Base-by-base conservation (phyloP, 1,284 basidiomycete genomes). In the Wallemia mellicola region DNA sequence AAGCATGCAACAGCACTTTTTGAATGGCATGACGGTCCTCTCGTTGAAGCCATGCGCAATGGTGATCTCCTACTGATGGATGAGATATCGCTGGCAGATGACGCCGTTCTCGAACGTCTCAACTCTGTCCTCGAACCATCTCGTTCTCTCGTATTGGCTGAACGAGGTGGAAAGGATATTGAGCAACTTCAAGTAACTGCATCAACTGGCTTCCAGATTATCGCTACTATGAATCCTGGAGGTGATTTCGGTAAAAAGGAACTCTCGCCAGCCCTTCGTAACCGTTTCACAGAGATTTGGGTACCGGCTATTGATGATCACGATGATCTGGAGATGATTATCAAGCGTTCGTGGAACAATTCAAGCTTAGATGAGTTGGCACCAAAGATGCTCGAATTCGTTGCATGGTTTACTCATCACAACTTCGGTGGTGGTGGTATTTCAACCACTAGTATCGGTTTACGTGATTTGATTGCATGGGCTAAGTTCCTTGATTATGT, bases 241-340 rank as follows among this genome's bases (percentile, higher is more conserved):
- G 94, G 94, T 32, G 94, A 99, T 68, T 98, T 94, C 66, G 94
- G 94, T 38, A 99, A 99, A 74, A 98, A 98, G 69, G 94, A 99
- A 68, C 75, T 99, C 2, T 96, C 91, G 0, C 92, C 92, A 27
- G 94, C 94, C 0, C 74, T 99, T 56, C 79, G 94, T 26, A 99
- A 99, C 71, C 81, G 94, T 17, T 99, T 99, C 72, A 99, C 94
- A 11, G 94, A 99, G 68, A 94, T 99, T 54, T 99, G 91, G 91
- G 94, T 99, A 0, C 92, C 94, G 1, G 74, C 82, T 15, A 78
- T 98, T 38, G 80, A 86, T 61, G 76, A 81, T 62, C 75, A 80
- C 27, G 68, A 68, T 2, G 94, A 98, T 68, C 72, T 94, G 25
- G 73, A 79, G 60, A 76, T 84, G 65, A 95, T 99, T 64, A 75